Percentiles rank a stretch among this genome's conserved stretches.
These are phyloP conservation scores for Termitomyces sp. DNA, from an alignment of 768 basidiomycete species.

Conservation along the genomic window DNA sequence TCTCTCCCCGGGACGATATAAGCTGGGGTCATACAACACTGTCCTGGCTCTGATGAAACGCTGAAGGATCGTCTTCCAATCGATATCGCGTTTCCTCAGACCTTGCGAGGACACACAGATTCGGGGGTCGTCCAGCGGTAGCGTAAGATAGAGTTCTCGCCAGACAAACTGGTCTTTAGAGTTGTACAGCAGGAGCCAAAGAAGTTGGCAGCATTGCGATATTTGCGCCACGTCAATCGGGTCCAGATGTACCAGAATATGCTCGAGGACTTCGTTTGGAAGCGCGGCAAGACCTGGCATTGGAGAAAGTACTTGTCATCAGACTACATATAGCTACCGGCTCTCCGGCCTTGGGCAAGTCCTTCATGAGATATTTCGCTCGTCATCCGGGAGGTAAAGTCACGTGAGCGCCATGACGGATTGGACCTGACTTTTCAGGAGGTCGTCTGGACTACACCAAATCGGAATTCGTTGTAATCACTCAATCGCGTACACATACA, in stretches of 20 bases:
- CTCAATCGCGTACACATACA: background rate
- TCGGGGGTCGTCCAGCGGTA: constrained; percentile 62
- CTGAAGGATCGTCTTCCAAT: constrained; percentile 54
- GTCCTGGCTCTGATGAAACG: constrained; percentile 48
- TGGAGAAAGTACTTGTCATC: background rate
- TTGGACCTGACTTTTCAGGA: background rate
- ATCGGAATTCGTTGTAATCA: background rate
- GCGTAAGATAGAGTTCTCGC: constrained; percentile 59
- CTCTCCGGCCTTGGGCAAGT: background rate
- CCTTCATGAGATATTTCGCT: background rate
- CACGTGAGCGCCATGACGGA: background rate
- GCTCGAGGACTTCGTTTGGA: constrained; percentile 56
- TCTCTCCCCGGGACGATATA: constrained; percentile 39
- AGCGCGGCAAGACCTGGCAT: constrained; percentile 17
- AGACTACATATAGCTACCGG: background rate
- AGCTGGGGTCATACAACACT: constrained; percentile 28
- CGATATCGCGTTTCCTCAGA: constrained; percentile 24
- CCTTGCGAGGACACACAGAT: constrained; percentile 35
- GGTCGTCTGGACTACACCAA: background rate
- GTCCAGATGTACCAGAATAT: constrained; percentile 50
- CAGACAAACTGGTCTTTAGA: constrained; percentile 47
- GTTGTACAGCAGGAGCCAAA: constrained; percentile 40
- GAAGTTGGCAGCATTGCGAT: constrained; percentile 43
- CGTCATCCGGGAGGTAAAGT: background rate
- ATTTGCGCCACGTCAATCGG: constrained; percentile 53